These are phyloP conservation scores for Lyophyllum decastes DNA, from an alignment of 768 basidiomycete genomes.

Conservation along the genomic window DNA sequence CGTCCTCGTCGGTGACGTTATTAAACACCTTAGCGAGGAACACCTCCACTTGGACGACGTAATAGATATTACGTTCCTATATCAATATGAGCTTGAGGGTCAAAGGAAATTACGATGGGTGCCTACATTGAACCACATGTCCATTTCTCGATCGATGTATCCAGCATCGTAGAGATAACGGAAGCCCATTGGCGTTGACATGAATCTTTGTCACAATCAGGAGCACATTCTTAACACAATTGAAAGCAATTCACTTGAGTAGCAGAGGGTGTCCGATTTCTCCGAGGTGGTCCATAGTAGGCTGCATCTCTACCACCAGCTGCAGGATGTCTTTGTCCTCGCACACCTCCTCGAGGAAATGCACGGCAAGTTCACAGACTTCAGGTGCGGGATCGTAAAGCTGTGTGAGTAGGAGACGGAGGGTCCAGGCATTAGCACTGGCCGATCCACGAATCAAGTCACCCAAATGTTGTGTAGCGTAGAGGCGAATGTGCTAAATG, in stretches of 20 bases:
- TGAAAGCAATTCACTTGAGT: slow-evolving; percentile 62
- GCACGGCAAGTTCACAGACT: slow-evolving; percentile 89
- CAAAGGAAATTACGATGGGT: background rate
- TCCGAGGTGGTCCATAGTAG: slow-evolving; percentile 93
- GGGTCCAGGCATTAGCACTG: slow-evolving; percentile 80
- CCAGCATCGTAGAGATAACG: slow-evolving; percentile 88
- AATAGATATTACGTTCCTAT: slow-evolving; percentile 91
- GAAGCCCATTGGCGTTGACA: slow-evolving; percentile 93
- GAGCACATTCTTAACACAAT: background rate
- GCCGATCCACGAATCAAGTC: slow-evolving; percentile 68
- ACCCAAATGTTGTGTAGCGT: slow-evolving; percentile 87
- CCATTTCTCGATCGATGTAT: slow-evolving; percentile 94
- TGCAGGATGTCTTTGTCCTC: slow-evolving; percentile 82
- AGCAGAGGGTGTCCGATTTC: slow-evolving; percentile 88
- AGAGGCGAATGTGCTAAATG: slow-evolving; percentile 80
- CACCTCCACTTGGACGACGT: slow-evolving; percentile 93
- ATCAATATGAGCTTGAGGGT: background rate
- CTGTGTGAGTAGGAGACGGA: slow-evolving; percentile 91
- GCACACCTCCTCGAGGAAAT: slow-evolving; percentile 88
- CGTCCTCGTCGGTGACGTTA: slow-evolving; percentile 61
- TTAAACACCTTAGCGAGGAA: slow-evolving; percentile 83
- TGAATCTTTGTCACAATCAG: slow-evolving; percentile 59
- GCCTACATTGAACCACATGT: slow-evolving; percentile 92
- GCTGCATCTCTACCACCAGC: slow-evolving; percentile 91
- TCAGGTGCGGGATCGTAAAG: slow-evolving; percentile 91